phyloP scores from a whole-genome alignment of 2,329 filamentous ascomycete species.

The Capronia epimyces region DNA sequence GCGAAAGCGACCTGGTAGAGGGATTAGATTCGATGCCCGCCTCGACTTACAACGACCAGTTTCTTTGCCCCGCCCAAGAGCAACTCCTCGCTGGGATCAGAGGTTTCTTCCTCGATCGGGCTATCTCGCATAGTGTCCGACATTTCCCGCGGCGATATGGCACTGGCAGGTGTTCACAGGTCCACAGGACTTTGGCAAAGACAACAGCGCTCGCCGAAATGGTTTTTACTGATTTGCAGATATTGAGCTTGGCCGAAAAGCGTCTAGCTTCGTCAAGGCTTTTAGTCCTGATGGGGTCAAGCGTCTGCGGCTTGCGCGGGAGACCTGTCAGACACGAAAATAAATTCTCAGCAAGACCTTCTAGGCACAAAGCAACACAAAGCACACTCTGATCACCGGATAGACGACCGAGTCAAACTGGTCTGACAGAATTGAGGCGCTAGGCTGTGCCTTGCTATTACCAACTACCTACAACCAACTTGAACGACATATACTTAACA shows the following conservation, averaged over 20 bases:
- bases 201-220: neutral
- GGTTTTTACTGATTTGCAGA: conserved; percentile 1
- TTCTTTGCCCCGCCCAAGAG: conserved; percentile 24
- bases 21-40: neutral
- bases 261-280: neutral
- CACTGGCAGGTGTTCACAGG: neutral
- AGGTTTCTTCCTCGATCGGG: conserved; percentile 10
- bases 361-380: too few species aligned
- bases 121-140: conserved; percentile 5
- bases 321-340: neutral
- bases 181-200: neutral
- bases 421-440: too few species aligned
- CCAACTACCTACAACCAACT: too few species aligned
- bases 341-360: neutral
- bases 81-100: conserved; percentile 20
- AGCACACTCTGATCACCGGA: too few species aligned
- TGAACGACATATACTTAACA: too few species aligned
- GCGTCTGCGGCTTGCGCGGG: too few species aligned
- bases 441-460: too few species aligned
- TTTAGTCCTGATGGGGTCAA: neutral
- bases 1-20: neutral
- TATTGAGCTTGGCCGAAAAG: neutral
- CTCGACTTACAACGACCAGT: conserved; percentile 23
- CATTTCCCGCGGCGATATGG: neutral
- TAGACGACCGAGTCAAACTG: too few species aligned